A percentile compares a stretch with the other conserved stretches of the same genome.
phyloP scores from a whole-genome alignment of 805 yeast genomes.

The Pichia eremophila region DNA sequence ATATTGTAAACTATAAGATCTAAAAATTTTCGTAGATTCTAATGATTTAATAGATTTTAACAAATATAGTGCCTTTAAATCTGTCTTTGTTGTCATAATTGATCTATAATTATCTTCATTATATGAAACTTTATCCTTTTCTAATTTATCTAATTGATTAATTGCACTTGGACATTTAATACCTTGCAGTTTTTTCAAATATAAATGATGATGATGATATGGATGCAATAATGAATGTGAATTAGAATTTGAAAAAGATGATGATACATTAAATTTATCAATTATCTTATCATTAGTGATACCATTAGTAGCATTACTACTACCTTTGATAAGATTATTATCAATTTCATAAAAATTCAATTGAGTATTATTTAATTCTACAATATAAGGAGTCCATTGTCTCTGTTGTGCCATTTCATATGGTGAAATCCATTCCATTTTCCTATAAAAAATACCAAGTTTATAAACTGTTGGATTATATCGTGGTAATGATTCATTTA shows the following conservation, averaged over 20 bases:
- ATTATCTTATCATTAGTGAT: conserved; percentile 3
- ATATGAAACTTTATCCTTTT: neutral
- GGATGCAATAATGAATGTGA: conserved; percentile 11
- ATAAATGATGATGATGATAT: conserved; percentile 9
- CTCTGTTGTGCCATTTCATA: conserved; percentile 58
- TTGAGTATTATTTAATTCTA: conserved; percentile 83
- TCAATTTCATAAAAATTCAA: conserved; percentile 47
- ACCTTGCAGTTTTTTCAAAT: conserved; percentile 1
- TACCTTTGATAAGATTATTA: conserved; percentile 5
- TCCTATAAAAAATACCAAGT: conserved; percentile 49
- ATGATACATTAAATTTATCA: conserved; percentile 7
- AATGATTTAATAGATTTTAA: conserved; percentile 20
- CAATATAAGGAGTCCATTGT: conserved; percentile 58
- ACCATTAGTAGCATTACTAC: neutral
- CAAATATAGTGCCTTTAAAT: conserved; percentile 17
- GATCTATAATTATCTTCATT: conserved; percentile 18
- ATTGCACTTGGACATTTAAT: conserved; percentile 3
- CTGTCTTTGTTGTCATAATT: conserved; percentile 20
- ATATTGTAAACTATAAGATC: conserved; percentile 74
- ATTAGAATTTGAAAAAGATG: conserved; percentile 8
- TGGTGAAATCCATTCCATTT: conserved; percentile 71
- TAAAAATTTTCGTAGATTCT: conserved; percentile 31
- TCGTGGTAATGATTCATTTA: conserved; percentile 43
- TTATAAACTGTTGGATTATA: conserved; percentile 61
- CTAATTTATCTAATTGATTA: neutral